These are phyloP conservation scores for Colletotrichum sansevieriae DNA, from an alignment of 2,329 filamentous ascomycete genomes.

Conservation along the genomic window DNA sequence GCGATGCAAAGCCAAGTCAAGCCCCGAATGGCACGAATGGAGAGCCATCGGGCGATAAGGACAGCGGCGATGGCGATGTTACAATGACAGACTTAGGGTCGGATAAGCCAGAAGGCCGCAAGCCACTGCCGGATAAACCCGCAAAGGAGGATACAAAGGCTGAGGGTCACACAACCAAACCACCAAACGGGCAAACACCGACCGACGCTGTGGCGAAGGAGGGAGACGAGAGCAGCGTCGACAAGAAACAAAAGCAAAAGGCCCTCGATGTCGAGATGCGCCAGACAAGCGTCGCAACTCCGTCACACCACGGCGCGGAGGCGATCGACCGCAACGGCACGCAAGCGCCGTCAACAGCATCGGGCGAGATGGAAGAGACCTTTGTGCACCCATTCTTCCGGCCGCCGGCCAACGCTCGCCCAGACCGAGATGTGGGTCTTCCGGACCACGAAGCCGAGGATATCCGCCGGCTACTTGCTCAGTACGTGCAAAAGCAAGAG, in stretches of 20 bases:
- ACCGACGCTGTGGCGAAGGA: slow-evolving; percentile 34
- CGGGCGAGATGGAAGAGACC: slow-evolving; percentile 56
- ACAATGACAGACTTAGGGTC: slow-evolving; percentile 43
- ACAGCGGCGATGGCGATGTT: slow-evolving; percentile 42
- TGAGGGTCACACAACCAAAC: slow-evolving; percentile 43
- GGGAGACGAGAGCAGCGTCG: slow-evolving; percentile 20
- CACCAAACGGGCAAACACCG: slow-evolving; percentile 17
- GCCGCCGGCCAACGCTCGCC: slow-evolving; percentile 70
- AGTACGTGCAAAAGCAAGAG: slow-evolving; percentile 89
- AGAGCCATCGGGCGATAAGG: slow-evolving; percentile 35
- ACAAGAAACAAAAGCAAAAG: slow-evolving; percentile 39
- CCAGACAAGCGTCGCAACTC: slow-evolving; percentile 4
- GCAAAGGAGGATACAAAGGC: slow-evolving; percentile 23
- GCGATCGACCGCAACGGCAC: slow-evolving; percentile 13
- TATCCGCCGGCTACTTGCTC: slow-evolving; percentile 77
- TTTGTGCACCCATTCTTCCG: slow-evolving; percentile 82
- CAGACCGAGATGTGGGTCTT: slow-evolving; percentile 79
- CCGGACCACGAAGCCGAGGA: slow-evolving; percentile 83
- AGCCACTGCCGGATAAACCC: slow-evolving; percentile 16
- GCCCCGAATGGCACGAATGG: slow-evolving; percentile 44
- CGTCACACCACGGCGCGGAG: slow-evolving; percentile 2
- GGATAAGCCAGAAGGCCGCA: slow-evolving; percentile 22
- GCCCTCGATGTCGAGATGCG: slow-evolving; percentile 33
- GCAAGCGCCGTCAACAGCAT: slow-evolving; percentile 33
- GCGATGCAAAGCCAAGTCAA: slow-evolving; percentile 26